phyloP scores from a whole-genome alignment of 108 stramenopile genomes.

The Discostella stelligeroides region DNA sequence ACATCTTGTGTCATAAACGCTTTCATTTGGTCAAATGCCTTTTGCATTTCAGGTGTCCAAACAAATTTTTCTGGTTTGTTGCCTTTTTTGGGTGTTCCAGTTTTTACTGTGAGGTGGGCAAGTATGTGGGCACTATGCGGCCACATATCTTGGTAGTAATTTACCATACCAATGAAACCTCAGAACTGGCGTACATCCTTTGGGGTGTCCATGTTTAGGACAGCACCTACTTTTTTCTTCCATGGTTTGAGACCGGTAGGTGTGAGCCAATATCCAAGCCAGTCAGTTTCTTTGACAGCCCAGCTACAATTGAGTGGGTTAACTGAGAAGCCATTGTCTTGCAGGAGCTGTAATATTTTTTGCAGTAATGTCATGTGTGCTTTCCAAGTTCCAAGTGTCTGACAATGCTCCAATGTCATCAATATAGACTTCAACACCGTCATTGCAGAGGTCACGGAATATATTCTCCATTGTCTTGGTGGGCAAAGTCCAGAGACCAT shows the following conservation, averaged over 20 bases:
- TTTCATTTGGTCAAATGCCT: no score
- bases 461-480: slow-evolving; percentile 12
- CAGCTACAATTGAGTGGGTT: no score
- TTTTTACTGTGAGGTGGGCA: slow-evolving; percentile 30
- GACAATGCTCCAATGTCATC: slow-evolving; percentile 52
- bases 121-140: slow-evolving; percentile 47
- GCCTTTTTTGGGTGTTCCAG: neutral
- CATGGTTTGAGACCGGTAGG: slow-evolving; percentile 44
- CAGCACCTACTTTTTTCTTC: slow-evolving; percentile 48
- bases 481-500: slow-evolving; percentile 5
- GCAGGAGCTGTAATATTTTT: slow-evolving; percentile 4
- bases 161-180: slow-evolving; percentile 50
- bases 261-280: slow-evolving; percentile 48
- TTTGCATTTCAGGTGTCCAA: slow-evolving; percentile 38
- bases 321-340: no score
- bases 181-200: slow-evolving; percentile 24
- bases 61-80: slow-evolving; percentile 30
- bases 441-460: no score
- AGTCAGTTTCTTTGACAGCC: no score
- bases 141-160: slow-evolving; percentile 44
- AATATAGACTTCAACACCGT: slow-evolving; percentile 52
- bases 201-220: slow-evolving; percentile 38
- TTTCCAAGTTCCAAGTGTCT: slow-evolving; percentile 42
- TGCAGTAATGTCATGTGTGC: slow-evolving; percentile 25
- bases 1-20: slow-evolving; percentile 42